Conservation (phyloP, 345 rosid genomes). For the Populus tremula region DNA sequence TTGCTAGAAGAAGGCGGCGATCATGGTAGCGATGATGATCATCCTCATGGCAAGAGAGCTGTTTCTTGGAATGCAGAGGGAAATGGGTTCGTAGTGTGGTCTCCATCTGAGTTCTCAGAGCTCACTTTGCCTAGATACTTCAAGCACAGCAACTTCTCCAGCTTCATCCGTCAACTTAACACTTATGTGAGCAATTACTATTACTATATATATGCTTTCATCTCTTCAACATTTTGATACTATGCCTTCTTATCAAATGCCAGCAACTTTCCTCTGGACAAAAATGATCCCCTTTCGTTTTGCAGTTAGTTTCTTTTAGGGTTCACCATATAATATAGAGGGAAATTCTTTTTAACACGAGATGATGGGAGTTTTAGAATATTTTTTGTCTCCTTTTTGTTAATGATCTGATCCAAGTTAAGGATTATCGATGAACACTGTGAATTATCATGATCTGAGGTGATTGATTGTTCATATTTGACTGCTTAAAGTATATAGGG, state of each 20-base stretch:
- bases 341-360: neutral
- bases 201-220: neutral
- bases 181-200: slow-evolving; percentile 20
- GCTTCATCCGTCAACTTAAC: slow-evolving; percentile 37
- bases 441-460: neutral
- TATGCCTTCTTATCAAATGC: neutral
- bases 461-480: neutral
- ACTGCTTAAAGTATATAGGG: neutral
- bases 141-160: slow-evolving; percentile 35
- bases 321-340: neutral
- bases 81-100: slow-evolving; percentile 28
- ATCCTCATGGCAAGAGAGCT: slow-evolving; percentile 6
- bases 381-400: neutral
- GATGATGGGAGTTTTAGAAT: neutral
- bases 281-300: neutral
- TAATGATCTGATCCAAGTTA: neutral
- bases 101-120: slow-evolving; percentile 27
- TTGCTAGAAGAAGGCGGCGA: slow-evolving; percentile 17
- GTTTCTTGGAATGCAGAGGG: slow-evolving; percentile 32
- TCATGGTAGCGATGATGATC: neutral
- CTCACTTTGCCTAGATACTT: slow-evolving; percentile 25
- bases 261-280: neutral
- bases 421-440: neutral
- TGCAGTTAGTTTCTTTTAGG: no score
- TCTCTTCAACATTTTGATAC: neutral